Evolutionary conservation across 1,284 basidiomycete genomes (phyloP), one percentile per base, ranked within the genome.

Genomic region (Sanguinoderma infundibulare): DNA sequence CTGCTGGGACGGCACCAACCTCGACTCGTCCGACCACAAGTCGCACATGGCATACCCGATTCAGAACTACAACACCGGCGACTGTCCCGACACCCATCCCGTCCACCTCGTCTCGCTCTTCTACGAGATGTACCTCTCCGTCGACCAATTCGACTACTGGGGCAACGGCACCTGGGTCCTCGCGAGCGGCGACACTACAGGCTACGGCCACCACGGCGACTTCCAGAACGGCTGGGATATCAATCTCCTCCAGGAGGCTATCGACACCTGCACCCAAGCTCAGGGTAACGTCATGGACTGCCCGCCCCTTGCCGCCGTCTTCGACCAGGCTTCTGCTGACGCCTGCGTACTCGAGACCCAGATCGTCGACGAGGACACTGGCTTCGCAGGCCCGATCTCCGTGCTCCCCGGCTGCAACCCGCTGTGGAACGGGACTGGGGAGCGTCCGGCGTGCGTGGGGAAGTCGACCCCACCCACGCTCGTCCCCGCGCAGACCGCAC

Each of bases 21-120:
- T 73, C 57, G 81, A 83, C 70, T 81, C 79, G 12, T 49, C 75
- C 2, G 79, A 84, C 68, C 83, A 85, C 74, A 82, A 81, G 72
- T 81, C 81, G 17, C 83, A 85, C 69, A 81, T 84, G 65, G 75
- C 81, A 1, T 84, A 80, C 69, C 78, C 79, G 2, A 77, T 83
- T 52, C 67, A 70, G 62, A 67, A 63, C 53, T 70, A 67, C 62
- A 72, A 74, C 63, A 56, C 49, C 52, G 75, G 74, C 26, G 39
- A 55, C 50, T 76, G 75, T 63, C 75, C 75, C 14, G 38, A 54
- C 12, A 59, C 69, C 4, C 72, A 75, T 55, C 74, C 74, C 9
- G 57, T 67, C 40, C 73, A 70, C 61, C 64, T 74, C 47, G 58
- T 74, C 53, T 72, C 71, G 51, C 67, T 74, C 59, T 74, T 74